A percentile compares a stretch with the other conserved stretches of the same genome.
phyloP scores from a whole-genome alignment of 2,329 filamentous ascomycete genomes.

The Microcyclosporella mali region DNA sequence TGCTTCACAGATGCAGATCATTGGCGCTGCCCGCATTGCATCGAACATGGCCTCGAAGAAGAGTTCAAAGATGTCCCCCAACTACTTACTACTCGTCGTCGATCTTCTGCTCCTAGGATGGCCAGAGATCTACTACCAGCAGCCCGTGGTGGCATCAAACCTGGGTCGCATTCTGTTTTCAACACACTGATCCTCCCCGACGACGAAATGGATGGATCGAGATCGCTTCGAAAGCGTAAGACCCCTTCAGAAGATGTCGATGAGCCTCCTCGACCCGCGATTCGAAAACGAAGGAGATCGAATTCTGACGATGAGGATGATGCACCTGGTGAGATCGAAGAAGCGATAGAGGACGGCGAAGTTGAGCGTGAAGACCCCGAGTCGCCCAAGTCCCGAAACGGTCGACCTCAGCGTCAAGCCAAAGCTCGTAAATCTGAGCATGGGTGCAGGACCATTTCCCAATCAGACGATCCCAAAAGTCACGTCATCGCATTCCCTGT shows the following conservation, averaged over 20 bases:
- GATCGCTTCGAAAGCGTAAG: constrained; percentile 72
- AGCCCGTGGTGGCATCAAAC: constrained; percentile 57
- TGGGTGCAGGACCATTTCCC: constrained; percentile 26
- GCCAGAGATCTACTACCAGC: constrained; percentile 62
- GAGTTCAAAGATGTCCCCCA: constrained; percentile 36
- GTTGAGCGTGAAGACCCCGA: constrained; percentile 14
- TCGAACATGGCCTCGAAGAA: constrained; percentile 46
- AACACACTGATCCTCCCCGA: constrained; percentile 66
- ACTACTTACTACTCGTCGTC: constrained; percentile 40
- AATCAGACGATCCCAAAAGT: constrained; percentile 34
- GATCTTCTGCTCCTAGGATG: constrained; percentile 60
- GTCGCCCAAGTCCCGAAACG: constrained; percentile 29
- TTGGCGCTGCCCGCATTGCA: constrained; percentile 58
- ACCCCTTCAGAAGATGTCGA: constrained; percentile 60
- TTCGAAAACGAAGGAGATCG: constrained; percentile 39
- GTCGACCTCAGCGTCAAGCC: constrained; percentile 51
- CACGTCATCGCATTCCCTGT: constrained; percentile 48
- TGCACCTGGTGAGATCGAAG: constrained; percentile 26
- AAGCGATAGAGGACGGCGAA: constrained; percentile 17
- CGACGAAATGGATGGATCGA: constrained; percentile 68
- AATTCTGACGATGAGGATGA: constrained; percentile 24
- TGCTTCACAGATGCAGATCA: constrained; percentile 45
- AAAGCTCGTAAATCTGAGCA: constrained; percentile 38
- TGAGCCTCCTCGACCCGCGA: constrained; percentile 30
- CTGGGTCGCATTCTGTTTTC: constrained; percentile 71